phyloP scores from a whole-genome alignment of 495 filamentous ascomycete genomes.

The Hypoxylon lenormandii region DNA sequence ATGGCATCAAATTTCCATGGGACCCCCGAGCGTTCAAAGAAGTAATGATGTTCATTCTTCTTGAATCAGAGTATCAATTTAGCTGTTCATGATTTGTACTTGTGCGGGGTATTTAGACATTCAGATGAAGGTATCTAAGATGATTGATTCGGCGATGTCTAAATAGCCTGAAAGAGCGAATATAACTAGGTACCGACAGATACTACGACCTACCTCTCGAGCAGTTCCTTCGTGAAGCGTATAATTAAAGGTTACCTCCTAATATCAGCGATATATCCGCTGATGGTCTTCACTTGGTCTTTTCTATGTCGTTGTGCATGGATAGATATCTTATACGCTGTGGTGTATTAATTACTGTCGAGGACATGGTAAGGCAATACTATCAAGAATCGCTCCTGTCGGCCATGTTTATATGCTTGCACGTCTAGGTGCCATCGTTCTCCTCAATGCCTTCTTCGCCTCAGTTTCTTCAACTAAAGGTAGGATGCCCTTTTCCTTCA shows the following conservation, averaged over 20 bases:
- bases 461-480: conserved; percentile 77
- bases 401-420: conserved; percentile 77
- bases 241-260: too few species aligned
- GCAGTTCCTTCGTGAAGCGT: neutral
- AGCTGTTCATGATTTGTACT: neutral
- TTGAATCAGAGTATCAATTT: neutral
- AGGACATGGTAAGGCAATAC: neutral
- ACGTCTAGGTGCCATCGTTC: conserved; percentile 92
- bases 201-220: neutral
- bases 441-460: conserved; percentile 85
- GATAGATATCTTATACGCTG: neutral
- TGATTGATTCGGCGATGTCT: conserved; percentile 12
- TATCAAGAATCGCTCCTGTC: conserved; percentile 9
- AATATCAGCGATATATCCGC: too few species aligned
- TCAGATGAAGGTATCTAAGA: conserved; percentile 13
- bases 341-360: neutral
- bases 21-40: conserved; percentile 15
- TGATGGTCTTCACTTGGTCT: neutral
- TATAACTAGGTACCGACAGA: conserved; percentile 2
- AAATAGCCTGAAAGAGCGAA: conserved; percentile 39
- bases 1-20: conserved; percentile 1
- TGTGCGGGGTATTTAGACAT: conserved; percentile 13
- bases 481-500: conserved; percentile 80
- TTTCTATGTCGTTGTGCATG: neutral
- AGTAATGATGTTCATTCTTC: conserved; percentile 31